A percentile compares a stretch with the other conserved stretches of the same genome.
phyloP scores from a whole-genome alignment of 768 basidiomycete genomes.

The Lactarius hatsudake region DNA sequence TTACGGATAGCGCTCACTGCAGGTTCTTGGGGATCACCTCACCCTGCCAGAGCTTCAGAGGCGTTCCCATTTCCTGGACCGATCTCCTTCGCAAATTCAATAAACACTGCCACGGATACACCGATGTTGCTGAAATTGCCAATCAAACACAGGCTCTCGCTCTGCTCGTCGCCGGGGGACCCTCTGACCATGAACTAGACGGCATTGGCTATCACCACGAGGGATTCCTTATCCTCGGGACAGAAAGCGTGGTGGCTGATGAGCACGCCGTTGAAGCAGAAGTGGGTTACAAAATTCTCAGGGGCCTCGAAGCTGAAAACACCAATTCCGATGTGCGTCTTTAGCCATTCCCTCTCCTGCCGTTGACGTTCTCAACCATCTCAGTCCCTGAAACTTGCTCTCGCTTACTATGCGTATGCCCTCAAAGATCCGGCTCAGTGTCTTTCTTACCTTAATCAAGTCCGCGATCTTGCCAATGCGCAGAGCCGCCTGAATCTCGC shows the following conservation, averaged over 20 bases:
- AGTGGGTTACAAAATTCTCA: constrained; percentile 18
- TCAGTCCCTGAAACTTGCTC: constrained; percentile 63
- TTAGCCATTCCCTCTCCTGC: constrained; percentile 6
- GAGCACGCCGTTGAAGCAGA: constrained; percentile 22
- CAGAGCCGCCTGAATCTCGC: constrained; percentile 50
- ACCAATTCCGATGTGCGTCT: constrained; percentile 47
- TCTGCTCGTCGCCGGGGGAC: constrained; percentile 41
- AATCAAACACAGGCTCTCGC: constrained; percentile 64
- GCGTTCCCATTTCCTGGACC: constrained; percentile 59
- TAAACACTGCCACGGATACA: constrained; percentile 69
- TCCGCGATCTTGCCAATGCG: constrained; percentile 54
- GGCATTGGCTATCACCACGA: constrained; percentile 55
- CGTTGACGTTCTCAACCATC: constrained; percentile 17
- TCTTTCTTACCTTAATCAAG: constrained; percentile 52
- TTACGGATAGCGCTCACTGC: constrained; percentile 67
- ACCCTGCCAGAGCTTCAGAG: constrained; percentile 63
- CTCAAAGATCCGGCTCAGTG: constrained; percentile 64
- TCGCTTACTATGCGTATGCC: constrained; percentile 82
- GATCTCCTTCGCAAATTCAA: constrained; percentile 83
- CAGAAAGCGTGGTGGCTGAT: constrained; percentile 15
- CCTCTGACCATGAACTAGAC: constrained; percentile 46
- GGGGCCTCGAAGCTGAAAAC: constrained; percentile 20
- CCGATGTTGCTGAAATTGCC: constrained; percentile 62
- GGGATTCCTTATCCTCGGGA: constrained; percentile 11
- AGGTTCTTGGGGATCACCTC: constrained; percentile 64